Base-by-base conservation (phyloP, 495 filamentous ascomycete genomes). In the Trichocladium antarcticum region DNA sequence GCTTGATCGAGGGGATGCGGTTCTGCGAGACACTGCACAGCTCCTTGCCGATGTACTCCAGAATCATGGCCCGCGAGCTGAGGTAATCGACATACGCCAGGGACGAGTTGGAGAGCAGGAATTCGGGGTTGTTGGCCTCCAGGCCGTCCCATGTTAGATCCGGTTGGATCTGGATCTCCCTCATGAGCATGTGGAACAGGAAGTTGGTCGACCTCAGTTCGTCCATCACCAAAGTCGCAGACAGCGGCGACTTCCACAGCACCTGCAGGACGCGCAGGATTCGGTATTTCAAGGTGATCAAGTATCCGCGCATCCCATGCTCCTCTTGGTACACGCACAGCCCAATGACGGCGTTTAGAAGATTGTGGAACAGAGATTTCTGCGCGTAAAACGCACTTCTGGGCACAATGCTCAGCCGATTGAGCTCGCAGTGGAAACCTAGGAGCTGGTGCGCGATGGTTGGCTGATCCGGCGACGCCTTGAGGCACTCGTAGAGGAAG, bases 401-500 rank as follows among this genome's bases (percentile, higher is more conserved):
- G 0, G 76, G 58, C 37, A 80, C 67, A 20, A 92, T 66, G 42
- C 75, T 77, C 15, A 96, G 66, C n/a, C 71, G 68, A 42, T 75
- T 75, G 17, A 80, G 73, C 20, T 78, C 74, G 56, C 86, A 89
- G 27, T 73, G 71, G 60, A 99, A 96, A 0, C 92, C 92, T 17
- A 99, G 82, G 16, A 99, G 67, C 37, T 92, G 72, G 64, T 99
- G 92, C 3, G 90, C 89, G 39, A 97, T 78, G 14, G 81, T 90
- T 5, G 90, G 88, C 46, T 65, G 64, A 56, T 82, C 77, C 22
- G 82, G 78, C 22, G 81, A 77, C 15, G 81, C 76, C 35, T 72
- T 74, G 8, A 99, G 66, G 60, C 84, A 89, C 53, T 76, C 78
- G 57, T 86, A 83, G 22, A 99, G 72, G 51, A 96, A 87, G 35